phyloP scores from a whole-genome alignment of 1,284 basidiomycete genomes.

The Volvariella surrecta region DNA sequence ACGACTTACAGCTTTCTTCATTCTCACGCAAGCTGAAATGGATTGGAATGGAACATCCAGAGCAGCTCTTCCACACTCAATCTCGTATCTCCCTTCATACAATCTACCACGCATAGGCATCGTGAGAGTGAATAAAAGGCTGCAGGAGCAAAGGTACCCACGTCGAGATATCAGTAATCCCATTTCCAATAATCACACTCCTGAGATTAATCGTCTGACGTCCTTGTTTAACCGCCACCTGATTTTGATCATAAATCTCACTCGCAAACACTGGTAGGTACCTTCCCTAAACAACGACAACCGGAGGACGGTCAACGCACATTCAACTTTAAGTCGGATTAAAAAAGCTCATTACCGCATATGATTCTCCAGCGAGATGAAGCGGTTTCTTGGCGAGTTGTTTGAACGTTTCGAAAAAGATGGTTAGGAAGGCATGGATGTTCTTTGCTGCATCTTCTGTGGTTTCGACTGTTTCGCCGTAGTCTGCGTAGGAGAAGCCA shows the following conservation, averaged over 20 bases:
- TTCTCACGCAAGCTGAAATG: constrained; percentile 48
- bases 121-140: not conserved
- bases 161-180: constrained; percentile 56
- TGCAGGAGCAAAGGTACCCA: constrained; percentile 17
- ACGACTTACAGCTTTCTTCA: constrained; percentile 45
- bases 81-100: constrained; percentile 53
- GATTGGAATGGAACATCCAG: constrained; percentile 48
- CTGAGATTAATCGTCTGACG: constrained; percentile 60
- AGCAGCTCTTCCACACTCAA: constrained; percentile 51
- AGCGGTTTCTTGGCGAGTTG: constrained; percentile 56
- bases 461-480: constrained; percentile 44
- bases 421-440: constrained; percentile 61
- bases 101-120: constrained; percentile 25
- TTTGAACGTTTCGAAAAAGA: constrained; percentile 71
- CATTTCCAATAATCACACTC: constrained; percentile 55
- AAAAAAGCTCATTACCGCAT: constrained; percentile 30
- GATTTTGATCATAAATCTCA: constrained; percentile 72
- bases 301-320: not conserved
- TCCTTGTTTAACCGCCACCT: constrained; percentile 42
- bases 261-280: constrained; percentile 79
- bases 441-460: constrained; percentile 70
- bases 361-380: constrained; percentile 68
- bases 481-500: constrained; percentile 41
- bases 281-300: constrained; percentile 39
- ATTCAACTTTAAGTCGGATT: not conserved